These are phyloP conservation scores for Physcia stellaris DNA, from an alignment of 495 filamentous ascomycete species.

Conservation along the genomic window DNA sequence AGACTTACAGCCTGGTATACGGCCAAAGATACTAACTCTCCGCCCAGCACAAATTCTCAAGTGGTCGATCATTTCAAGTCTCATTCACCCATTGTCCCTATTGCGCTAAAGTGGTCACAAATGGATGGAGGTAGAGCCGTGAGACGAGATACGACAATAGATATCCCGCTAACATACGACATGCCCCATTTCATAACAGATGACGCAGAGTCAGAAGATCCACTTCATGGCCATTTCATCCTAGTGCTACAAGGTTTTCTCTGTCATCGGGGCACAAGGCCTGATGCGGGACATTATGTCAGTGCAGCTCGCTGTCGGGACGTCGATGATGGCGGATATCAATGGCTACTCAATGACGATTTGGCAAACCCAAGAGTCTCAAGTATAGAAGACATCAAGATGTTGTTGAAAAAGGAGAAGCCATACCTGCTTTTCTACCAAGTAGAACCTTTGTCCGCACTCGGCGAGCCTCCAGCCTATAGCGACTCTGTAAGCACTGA, in stretches of 20 bases:
- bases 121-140: conserved; percentile 49
- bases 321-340: conserved; percentile 32
- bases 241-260: conserved; percentile 78
- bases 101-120: conserved; percentile 80
- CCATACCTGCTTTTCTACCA: conserved; percentile 95
- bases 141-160: conserved; percentile 65
- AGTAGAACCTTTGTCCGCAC: conserved; percentile 54
- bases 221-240: conserved; percentile 72
- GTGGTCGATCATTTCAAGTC: conserved; percentile 59
- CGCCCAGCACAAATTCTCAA: conserved; percentile 53
- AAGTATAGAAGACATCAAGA: conserved; percentile 63
- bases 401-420: conserved; percentile 63
- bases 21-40: conserved; percentile 58
- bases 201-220: conserved; percentile 49
- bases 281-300: conserved; percentile 89
- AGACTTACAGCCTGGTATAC: conserved; percentile 18
- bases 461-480: conserved; percentile 43
- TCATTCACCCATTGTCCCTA: conserved; percentile 62
- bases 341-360: conserved; percentile 90
- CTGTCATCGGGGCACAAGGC: conserved; percentile 77
- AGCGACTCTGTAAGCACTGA: conserved; percentile 31
- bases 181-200: conserved; percentile 83
- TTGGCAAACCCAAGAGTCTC: conserved; percentile 55
- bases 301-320: conserved; percentile 51
- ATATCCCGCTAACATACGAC: conserved; percentile 81